Evolutionary conservation across 1,284 basidiomycete species (phyloP), one percentile per base, ranked within the genome.

Genomic region (Cutaneotrichosporon cutaneum): DNA sequence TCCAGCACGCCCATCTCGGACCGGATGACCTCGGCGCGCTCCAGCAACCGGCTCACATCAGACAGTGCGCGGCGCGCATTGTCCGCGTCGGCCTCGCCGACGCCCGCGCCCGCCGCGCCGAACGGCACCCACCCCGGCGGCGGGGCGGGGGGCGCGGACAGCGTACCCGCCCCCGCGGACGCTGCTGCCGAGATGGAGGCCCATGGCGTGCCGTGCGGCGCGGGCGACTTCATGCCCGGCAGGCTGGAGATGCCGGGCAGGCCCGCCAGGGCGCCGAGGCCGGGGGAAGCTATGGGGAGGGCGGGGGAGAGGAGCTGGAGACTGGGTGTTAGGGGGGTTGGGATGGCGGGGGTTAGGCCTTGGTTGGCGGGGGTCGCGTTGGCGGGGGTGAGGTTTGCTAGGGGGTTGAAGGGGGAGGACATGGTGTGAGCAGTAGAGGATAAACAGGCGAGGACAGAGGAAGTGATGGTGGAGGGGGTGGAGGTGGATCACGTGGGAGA

Each of bases 381-480:
- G 26, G 35, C 16, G 11, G 48, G 48, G 6, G 48, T 51, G 4
- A 58, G 50, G 3, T 56, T 59, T 1, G 60, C 32, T 11, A 66
- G 61, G 21, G 65, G 65, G 39, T 66, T 66, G 61, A 66, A 61
- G 13, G 65, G 65, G 22, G 65, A 66, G 5, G 65, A 66, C 65
- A 66, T 66, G 8, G 62, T 60, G 57, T 32, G 48, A 13, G 6
- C n/a, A n/a, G 22, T 7, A 24, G 47, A n/a, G n/a, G 24, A 10
- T 16, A 13, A 27, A 32, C 13, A 51, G 48, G n/a, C n/a, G n/a
- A n/a, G n/a, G n/a, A n/a, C n/a, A 26, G 14, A 24, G 32, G 4
- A 3, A 24, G 32, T 24, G 3, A 1, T 18, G 16, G 30, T n/a
- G 30, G 32, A 53, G 51, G 32, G 11, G 48, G 18, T 22, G 18